Base-by-base conservation (phyloP, 1,139 yeast genomes). In the Kodamaea anthophila region DNA sequence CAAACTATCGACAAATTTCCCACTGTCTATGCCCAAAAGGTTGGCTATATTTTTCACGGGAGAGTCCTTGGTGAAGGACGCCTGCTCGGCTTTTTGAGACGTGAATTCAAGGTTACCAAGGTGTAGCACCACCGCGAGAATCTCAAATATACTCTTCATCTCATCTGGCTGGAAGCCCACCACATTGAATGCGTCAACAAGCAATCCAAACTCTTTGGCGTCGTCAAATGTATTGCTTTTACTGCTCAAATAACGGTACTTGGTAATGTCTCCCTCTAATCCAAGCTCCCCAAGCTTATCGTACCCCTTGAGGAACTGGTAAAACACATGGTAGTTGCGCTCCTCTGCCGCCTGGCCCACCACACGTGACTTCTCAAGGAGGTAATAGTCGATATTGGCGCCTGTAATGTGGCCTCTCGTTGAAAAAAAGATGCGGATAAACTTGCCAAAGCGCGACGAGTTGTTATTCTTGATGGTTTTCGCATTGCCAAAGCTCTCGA, bases 401-500 rank as follows among this genome's bases (percentile, higher is more conserved):
- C 96, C 96, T 14, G 75, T 67, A 23, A 93, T 80, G 38, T 71
- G 70, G 4, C 86, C 87, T 8, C 68, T 58, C 2, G 61, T 48
- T 32, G 74, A 69, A 46, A 91, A 86, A 53, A 77, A 87, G 36
- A 93, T 84, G 46, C 91, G 81, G 40, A 93, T 86, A 51, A 91
- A 93, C 55, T 93, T 93, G 28, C 99, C 99, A 53, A 93, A 93
- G 49, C 99, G 74, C 8, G 98, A 91, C 7, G 97, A 87, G 53
- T 93, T 93, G 53, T 88, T 81, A 53, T 93, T 93, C 42, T 93
- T 75, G 16, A 87, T 86, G 0, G 99, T 93, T 47, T 91, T 95
- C 1, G 99, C 94, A 55, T 93, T 93, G 43, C 99, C 99, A 56
- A 93, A 93, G 24, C 96, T 79, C 55, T 93, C 99, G 43, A 93